Evolutionary conservation across 148 eudicot species (phyloP).

Genomic region (Chenopodium formosanum): DNA sequence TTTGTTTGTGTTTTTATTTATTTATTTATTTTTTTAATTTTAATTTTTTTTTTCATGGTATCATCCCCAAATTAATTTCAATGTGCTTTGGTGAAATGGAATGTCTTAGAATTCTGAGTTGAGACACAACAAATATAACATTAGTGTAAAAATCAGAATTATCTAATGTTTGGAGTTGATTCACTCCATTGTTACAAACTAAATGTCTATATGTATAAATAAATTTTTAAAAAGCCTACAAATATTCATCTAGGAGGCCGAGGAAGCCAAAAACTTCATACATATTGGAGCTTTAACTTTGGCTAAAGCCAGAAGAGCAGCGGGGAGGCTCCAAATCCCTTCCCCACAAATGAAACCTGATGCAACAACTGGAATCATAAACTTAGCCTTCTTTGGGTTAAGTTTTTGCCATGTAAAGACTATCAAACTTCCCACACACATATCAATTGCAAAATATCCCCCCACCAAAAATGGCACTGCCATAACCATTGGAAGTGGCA

Average conservation of each 20-base stretch:
- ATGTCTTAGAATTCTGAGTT: background rate
- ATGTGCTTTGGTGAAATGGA: background rate
- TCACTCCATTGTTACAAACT: background rate
- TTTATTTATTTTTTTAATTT: background rate
- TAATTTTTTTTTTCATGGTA: no score
- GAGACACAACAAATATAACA: background rate
- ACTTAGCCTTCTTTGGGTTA: conserved; percentile 38
- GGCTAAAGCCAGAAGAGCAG: conserved; percentile 53
- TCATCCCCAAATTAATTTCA: no score
- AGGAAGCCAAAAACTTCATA: conserved; percentile 30
- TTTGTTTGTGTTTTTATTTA: background rate
- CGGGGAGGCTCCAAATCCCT: conserved; percentile 62
- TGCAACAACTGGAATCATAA: conserved; percentile 59
- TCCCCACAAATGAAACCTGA: conserved; percentile 75
- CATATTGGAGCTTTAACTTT: conserved; percentile 56
- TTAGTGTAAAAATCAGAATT: background rate
- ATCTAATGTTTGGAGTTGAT: background rate
- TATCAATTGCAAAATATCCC: conserved; percentile 52
- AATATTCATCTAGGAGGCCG: background rate
- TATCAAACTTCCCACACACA: conserved; percentile 57
- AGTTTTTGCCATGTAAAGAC: conserved; percentile 49
- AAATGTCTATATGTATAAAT: no score
- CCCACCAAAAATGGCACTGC: conserved; percentile 64
- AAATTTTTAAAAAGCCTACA: no score
- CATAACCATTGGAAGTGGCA: conserved; percentile 69